A percentile compares a stretch with the other conserved stretches of the same genome.
Evolutionary conservation across 2,329 filamentous ascomycete species (phyloP).

Genomic region (Waltergamsia citrina): DNA sequence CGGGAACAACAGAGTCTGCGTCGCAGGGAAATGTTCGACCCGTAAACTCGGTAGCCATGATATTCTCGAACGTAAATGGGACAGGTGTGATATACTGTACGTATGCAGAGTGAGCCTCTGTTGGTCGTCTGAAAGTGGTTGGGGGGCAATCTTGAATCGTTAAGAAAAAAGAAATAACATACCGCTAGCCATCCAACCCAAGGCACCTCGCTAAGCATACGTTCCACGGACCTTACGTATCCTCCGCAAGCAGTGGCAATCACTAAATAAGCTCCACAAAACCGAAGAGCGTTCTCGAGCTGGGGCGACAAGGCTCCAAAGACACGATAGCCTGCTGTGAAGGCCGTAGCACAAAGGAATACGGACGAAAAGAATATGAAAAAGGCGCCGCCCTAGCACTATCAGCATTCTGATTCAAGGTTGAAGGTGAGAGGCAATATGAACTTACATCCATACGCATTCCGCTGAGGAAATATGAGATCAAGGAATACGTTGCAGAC

Average conservation of each 20-base stretch:
- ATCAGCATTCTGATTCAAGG: conserved; percentile 20
- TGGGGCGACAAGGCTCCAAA: conserved; percentile 63
- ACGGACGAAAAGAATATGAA: conserved; percentile 34
- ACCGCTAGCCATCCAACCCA: conserved; percentile 56
- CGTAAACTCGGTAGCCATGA: conserved; percentile 65
- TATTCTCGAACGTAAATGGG: conserved; percentile 56
- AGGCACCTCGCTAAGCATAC: conserved; percentile 48
- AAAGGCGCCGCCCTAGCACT: conserved; percentile 31
- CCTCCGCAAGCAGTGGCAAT: conserved; percentile 51
- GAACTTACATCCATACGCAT: conserved; percentile 1
- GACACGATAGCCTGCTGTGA: conserved; percentile 69
- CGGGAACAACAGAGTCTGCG: conserved; percentile 38
- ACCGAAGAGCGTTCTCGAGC: conserved; percentile 43
- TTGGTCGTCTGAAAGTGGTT: too few relatives aligned
- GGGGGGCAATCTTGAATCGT: too few relatives aligned
- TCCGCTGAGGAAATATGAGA: conserved; percentile 35
- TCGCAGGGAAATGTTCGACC: conserved; percentile 41
- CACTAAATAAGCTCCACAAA: conserved; percentile 29
- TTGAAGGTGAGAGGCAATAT: not conserved
- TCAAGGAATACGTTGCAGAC: conserved; percentile 28
- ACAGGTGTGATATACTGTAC: too few relatives aligned
- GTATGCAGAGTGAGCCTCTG: too few relatives aligned
- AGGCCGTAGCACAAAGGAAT: conserved; percentile 31
- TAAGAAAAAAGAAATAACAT: too few relatives aligned
- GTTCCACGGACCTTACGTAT: conserved; percentile 48